A percentile compares a stretch with the other conserved stretches of the same genome.
Conservation (phyloP, 1,139 yeast genomes). For the Taphrina wiesneri region DNA sequence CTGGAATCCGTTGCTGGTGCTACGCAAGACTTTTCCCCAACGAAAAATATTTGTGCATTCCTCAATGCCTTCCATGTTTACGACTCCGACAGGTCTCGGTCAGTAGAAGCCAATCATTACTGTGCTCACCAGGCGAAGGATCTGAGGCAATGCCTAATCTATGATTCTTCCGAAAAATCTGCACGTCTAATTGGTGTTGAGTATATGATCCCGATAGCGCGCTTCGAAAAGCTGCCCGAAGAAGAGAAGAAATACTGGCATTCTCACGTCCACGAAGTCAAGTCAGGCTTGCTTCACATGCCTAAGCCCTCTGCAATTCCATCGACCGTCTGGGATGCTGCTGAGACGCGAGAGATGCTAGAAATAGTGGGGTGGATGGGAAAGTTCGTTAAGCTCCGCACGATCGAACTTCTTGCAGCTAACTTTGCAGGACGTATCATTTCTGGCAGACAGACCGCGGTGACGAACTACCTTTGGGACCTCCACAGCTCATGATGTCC, state of each 20-base stretch:
- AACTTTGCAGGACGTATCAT: constrained; percentile 13
- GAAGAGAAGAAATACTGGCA: constrained; percentile 35
- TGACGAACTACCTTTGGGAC: constrained; percentile 34
- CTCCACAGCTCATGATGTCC: constrained; percentile 33
- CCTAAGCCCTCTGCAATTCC: constrained; percentile 30
- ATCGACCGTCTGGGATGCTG: constrained; percentile 27
- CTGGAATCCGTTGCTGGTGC: constrained; percentile 21
- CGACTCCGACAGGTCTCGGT: constrained; percentile 30
- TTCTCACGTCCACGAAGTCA: constrained; percentile 35
- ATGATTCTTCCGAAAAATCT: constrained; percentile 19
- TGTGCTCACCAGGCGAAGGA: constrained; percentile 30
- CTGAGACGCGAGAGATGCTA: constrained; percentile 32
- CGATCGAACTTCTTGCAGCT: neutral
- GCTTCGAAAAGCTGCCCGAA: constrained; percentile 21
- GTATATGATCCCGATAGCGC: constrained; percentile 34
- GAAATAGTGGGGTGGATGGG: constrained; percentile 32
- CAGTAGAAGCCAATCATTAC: constrained; percentile 33
- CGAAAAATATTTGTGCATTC: constrained; percentile 27
- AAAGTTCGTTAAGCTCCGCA: constrained; percentile 6
- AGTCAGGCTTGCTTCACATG: constrained; percentile 32
- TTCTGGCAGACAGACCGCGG: constrained; percentile 37
- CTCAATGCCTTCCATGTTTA: constrained; percentile 34
- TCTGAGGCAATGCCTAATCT: constrained; percentile 34
- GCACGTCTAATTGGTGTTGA: constrained; percentile 36
- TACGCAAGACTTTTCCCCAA: constrained; percentile 30